phyloP scores from a whole-genome alignment of 352 stramenopile genomes.

The Globisporangium nagaii region DNA sequence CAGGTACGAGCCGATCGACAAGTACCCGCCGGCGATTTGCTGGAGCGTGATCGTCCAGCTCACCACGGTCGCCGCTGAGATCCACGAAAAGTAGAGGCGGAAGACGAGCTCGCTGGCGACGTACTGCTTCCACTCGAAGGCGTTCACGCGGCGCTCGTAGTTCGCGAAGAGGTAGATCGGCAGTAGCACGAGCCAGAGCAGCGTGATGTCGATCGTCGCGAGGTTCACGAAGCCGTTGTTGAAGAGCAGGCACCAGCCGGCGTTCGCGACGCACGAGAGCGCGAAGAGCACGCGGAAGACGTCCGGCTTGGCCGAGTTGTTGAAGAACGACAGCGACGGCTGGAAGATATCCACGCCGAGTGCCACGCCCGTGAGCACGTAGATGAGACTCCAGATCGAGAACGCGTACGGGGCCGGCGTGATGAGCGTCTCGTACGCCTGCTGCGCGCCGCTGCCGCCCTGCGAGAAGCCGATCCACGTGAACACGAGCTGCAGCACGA shows the following conservation, averaged over 20 bases:
- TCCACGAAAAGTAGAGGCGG: conserved; percentile 62
- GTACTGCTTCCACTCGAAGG: conserved; percentile 49
- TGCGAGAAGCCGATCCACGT: conserved; percentile 33
- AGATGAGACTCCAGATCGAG: conserved; percentile 66
- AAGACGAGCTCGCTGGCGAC: conserved; percentile 55
- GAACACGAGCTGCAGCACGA: conserved; percentile 38
- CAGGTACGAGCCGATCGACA: conserved; percentile 39
- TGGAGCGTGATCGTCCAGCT: conserved; percentile 55
- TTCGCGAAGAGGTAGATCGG: conserved; percentile 64
- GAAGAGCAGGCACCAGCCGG: conserved; percentile 49
- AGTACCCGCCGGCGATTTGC: conserved; percentile 23
- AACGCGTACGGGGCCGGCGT: conserved; percentile 52
- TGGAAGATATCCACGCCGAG: conserved; percentile 49
- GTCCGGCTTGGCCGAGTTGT: conserved; percentile 32
- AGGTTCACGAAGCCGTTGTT: conserved; percentile 27
- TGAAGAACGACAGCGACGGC: conserved; percentile 41
- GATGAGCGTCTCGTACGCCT: conserved; percentile 38
- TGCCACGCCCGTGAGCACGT: conserved; percentile 52
- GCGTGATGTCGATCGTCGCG: conserved; percentile 37
- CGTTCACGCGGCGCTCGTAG: conserved; percentile 35
- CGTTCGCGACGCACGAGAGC: conserved; percentile 41
- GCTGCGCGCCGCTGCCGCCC: conserved; percentile 21
- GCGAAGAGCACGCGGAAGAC: conserved; percentile 50
- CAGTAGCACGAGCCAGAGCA: conserved; percentile 56
- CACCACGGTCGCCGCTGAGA: conserved; percentile 42